A percentile compares a stretch with the other conserved stretches of the same genome.
phyloP scores from a whole-genome alignment of 2,329 filamentous ascomycete species.

The Ascochyta viciae-villosae region DNA sequence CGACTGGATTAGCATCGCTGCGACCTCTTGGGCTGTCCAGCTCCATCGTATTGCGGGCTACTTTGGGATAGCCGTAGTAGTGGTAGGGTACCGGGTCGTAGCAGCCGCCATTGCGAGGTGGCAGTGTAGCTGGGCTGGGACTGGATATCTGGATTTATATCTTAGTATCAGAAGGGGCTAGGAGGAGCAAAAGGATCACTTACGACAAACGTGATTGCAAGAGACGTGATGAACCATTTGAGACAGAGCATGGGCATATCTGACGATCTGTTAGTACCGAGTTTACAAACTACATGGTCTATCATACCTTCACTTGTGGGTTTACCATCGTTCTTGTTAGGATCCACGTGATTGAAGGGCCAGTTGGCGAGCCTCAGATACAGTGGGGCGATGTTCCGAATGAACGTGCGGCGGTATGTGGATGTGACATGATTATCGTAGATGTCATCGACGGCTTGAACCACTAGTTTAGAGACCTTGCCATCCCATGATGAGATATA shows the following conservation, averaged over 20 bases:
- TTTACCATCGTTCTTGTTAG: constrained; percentile 24
- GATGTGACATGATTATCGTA: constrained; percentile 36
- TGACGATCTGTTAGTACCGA: constrained; percentile 8
- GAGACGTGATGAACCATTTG: constrained; percentile 40
- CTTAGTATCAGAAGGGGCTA: neutral
- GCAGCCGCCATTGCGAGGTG: constrained; percentile 28
- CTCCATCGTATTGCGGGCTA: constrained; percentile 39
- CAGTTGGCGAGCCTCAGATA: constrained; percentile 42
- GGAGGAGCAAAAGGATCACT: neutral
- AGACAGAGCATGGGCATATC: constrained; percentile 34
- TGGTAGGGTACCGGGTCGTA: constrained; percentile 41
- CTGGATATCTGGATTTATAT: constrained; percentile 27
- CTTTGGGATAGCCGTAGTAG: constrained; percentile 42
- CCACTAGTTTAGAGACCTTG: constrained; percentile 37
- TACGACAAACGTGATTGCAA: constrained; percentile 35
- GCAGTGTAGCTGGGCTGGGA: constrained; percentile 23
- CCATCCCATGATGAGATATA: constrained; percentile 43
- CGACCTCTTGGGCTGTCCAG: constrained; percentile 19
- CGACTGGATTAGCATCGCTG: constrained; percentile 30
- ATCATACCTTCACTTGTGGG: constrained; percentile 27
- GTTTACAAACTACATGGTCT: neutral
- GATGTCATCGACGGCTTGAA: constrained; percentile 43
- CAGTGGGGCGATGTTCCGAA: constrained; percentile 37
- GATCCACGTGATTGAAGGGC: constrained; percentile 40
- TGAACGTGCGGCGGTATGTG: constrained; percentile 41